These are phyloP conservation scores for Wickerhamomyces sp. DNA, from an alignment of 1,139 yeast genomes.

Conservation along the genomic window DNA sequence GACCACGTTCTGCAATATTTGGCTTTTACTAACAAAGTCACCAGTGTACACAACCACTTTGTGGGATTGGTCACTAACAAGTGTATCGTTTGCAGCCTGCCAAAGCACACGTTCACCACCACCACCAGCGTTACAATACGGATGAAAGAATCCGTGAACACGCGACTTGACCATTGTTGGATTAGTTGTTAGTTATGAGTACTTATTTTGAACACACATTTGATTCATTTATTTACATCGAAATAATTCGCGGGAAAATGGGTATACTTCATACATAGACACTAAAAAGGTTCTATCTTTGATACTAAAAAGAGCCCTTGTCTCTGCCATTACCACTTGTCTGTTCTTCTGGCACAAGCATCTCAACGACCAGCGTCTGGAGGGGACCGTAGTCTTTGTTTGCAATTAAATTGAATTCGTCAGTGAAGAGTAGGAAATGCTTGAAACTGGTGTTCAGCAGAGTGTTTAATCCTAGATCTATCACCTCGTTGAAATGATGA, in stretches of 20 bases:
- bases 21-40: slow-evolving; percentile 42
- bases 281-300: not conserved
- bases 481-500: slow-evolving; percentile 93
- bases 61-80: slow-evolving; percentile 44
- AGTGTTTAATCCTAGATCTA: slow-evolving; percentile 87
- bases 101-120: slow-evolving; percentile 97
- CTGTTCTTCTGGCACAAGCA: slow-evolving; percentile 18
- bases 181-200: not conserved
- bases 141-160: slow-evolving; percentile 84
- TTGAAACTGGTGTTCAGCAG: slow-evolving; percentile 91
- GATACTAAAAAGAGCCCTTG: not conserved
- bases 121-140: slow-evolving; percentile 93
- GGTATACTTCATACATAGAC: not conserved
- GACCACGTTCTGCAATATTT: slow-evolving; percentile 54
- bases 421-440: slow-evolving; percentile 85
- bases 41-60: slow-evolving; percentile 80
- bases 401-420: slow-evolving; percentile 73
- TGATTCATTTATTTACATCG: not conserved
- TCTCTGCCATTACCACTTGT: not conserved
- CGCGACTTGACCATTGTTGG: not conserved
- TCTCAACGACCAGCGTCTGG: slow-evolving; percentile 73
- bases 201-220: not conserved
- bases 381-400: slow-evolving; percentile 89
- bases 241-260: not conserved
- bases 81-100: slow-evolving; percentile 82